These are phyloP conservation scores for Bremia lactucae DNA, from an alignment of 352 stramenopile species.

Conservation along the genomic window DNA sequence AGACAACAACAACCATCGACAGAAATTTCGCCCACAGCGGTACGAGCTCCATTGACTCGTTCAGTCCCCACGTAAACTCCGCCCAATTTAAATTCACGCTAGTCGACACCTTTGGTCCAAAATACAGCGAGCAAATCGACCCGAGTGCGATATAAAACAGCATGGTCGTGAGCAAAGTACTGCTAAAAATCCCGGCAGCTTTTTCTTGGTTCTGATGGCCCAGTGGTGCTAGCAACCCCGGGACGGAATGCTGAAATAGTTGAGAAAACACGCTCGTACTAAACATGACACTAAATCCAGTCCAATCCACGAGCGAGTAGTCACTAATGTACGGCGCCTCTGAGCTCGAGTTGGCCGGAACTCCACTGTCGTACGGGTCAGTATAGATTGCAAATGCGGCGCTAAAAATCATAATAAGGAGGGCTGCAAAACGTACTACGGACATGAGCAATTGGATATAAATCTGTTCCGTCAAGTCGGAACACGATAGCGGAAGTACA, in stretches of 20 bases:
- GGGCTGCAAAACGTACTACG: slow-evolving; percentile 74
- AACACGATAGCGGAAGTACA: slow-evolving; percentile 81
- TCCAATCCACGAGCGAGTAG: slow-evolving; percentile 49
- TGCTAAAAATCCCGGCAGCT: slow-evolving; percentile 54
- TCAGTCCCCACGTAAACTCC: slow-evolving; percentile 77
- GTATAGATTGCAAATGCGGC: slow-evolving; percentile 60
- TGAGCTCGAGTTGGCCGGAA: background rate
- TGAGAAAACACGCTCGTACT: slow-evolving; percentile 85
- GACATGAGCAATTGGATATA: slow-evolving; percentile 82
- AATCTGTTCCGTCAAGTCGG: slow-evolving; percentile 86
- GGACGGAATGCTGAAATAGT: slow-evolving; percentile 87
- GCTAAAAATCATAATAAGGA: slow-evolving; percentile 84
- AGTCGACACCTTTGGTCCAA: slow-evolving; percentile 63
- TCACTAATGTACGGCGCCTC: slow-evolving; percentile 43
- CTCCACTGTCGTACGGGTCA: slow-evolving; percentile 52
- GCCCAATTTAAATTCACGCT: slow-evolving; percentile 90
- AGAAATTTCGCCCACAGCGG: slow-evolving; percentile 51
- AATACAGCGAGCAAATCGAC: slow-evolving; percentile 71
- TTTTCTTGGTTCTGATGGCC: slow-evolving; percentile 47
- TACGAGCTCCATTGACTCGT: slow-evolving; percentile 26
- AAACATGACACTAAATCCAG: slow-evolving; percentile 85
- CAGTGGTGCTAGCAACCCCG: slow-evolving; percentile 70
- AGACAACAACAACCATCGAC: slow-evolving; percentile 80
- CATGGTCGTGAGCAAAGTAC: slow-evolving; percentile 75
- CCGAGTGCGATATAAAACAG: slow-evolving; percentile 80